phyloP scores from a whole-genome alignment of 768 basidiomycete species.

The Hygrophoropsis aurantiaca region DNA sequence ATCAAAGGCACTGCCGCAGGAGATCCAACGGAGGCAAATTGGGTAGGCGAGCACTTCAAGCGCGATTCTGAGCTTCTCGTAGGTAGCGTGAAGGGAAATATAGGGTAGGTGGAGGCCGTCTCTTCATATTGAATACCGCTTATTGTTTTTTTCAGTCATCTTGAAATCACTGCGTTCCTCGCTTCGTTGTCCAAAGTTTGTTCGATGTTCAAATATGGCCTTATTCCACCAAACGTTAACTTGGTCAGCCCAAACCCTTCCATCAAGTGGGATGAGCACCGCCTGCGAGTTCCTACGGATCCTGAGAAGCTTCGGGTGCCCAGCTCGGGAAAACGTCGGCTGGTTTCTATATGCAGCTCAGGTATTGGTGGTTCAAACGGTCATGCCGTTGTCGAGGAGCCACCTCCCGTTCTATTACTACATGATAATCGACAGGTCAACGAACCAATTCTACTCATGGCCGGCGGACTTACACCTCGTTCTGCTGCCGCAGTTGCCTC shows the following conservation, averaged over 20 bases:
- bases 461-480: constrained; percentile 38
- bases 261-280: constrained; percentile 39
- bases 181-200: constrained; percentile 45
- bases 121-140: too few species aligned
- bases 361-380: constrained; percentile 48
- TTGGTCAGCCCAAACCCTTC: constrained; percentile 33
- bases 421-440: too few species aligned
- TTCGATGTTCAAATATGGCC: constrained; percentile 34
- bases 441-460: constrained; percentile 8
- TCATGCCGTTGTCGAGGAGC: constrained; percentile 38
- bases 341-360: constrained; percentile 42
- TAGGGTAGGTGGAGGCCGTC: constrained; percentile 35
- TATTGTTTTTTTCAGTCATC: constrained; percentile 28
- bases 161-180: constrained; percentile 44
- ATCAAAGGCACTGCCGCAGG: constrained; percentile 39
- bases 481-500: constrained; percentile 13
- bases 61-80: constrained; percentile 31
- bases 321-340: constrained; percentile 16
- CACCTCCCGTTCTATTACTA: constrained; percentile 2
- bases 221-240: constrained; percentile 44
- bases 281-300: constrained; percentile 32
- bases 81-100: constrained; percentile 48
- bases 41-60: constrained; percentile 41
- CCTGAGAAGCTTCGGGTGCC: too few species aligned
- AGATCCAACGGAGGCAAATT: constrained; percentile 52